These are phyloP conservation scores for Oryza glumipatula DNA, from an alignment of 176 grass and related monocot genomes.

Conservation along the genomic window DNA sequence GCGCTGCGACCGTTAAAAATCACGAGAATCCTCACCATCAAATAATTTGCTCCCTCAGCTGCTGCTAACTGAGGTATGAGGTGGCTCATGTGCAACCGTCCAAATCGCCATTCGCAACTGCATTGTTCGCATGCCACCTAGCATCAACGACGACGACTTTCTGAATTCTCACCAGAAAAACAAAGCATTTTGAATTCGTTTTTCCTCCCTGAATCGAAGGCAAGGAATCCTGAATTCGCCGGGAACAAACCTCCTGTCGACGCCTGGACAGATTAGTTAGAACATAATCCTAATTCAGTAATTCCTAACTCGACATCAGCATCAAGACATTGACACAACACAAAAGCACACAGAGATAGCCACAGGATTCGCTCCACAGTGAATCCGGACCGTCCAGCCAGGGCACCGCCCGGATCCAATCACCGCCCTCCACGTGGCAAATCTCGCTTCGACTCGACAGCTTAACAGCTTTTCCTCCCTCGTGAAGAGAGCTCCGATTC, in stretches of 20 bases:
- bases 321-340: not conserved
- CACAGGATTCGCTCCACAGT: too few relatives aligned
- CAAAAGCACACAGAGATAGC: too few relatives aligned
- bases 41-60: too few relatives aligned
- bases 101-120: not conserved
- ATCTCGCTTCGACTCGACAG: conserved; percentile 11
- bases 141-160: not conserved
- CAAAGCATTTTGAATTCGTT: not conserved
- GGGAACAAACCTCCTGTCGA: not conserved
- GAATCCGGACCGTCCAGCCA: conserved; percentile 10
- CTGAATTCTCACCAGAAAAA: too few relatives aligned
- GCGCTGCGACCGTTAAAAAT: too few relatives aligned
- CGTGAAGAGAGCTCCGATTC: conserved; percentile 47
- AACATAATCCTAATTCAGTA: not conserved
- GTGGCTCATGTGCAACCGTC: not conserved
- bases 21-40: too few relatives aligned
- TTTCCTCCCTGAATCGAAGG: not conserved
- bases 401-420: not conserved
- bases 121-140: not conserved
- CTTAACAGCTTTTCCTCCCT: conserved; percentile 18
- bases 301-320: not conserved
- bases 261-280: not conserved
- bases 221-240: not conserved
- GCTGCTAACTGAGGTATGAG: too few relatives aligned
- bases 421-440: not conserved